Evolutionary conservation across 176 grass and related monocot genomes (phyloP).

Genomic region (Coix lacrymajobi): DNA sequence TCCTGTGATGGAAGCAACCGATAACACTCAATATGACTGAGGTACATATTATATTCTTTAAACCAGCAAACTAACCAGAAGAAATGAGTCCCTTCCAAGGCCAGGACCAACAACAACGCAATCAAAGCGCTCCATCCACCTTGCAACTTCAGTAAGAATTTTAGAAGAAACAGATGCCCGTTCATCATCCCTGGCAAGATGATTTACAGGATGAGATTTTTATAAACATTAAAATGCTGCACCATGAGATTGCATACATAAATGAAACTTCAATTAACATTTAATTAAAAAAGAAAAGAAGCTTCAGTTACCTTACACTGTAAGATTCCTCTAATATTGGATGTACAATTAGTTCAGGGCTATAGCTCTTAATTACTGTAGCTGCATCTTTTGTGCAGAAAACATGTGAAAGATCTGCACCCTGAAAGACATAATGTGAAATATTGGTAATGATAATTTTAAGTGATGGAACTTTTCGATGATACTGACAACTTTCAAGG

Average conservation of each 20-base stretch:
- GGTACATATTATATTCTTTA: background rate
- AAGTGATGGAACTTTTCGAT: background rate
- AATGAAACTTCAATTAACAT: slow-evolving; percentile 22
- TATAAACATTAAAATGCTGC: background rate
- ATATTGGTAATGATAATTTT: background rate
- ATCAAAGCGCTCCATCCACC: slow-evolving; percentile 93
- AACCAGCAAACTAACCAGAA: slow-evolving; percentile 56
- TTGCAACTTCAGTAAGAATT: slow-evolving; percentile 76
- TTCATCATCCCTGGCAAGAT: slow-evolving; percentile 60
- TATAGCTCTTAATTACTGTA: slow-evolving; percentile 95
- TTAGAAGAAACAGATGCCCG: slow-evolving; percentile 49
- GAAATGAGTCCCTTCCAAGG: slow-evolving; percentile 89
- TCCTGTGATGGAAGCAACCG: background rate
- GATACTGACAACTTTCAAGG: slow-evolving; percentile 82
- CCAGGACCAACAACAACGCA: slow-evolving; percentile 93
- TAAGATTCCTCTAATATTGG: slow-evolving; percentile 91
- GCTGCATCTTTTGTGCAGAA: slow-evolving; percentile 97
- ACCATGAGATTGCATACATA: background rate
- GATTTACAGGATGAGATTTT: background rate
- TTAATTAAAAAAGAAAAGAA: background rate
- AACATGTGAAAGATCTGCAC: slow-evolving; percentile 93
- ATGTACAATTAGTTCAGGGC: slow-evolving; percentile 93
- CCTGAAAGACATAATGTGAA: slow-evolving; percentile 45
- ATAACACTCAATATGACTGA: background rate
- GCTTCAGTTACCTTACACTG: slow-evolving; percentile 66